Conservation (phyloP, 2,329 filamentous ascomycete genomes). For the Penicillium palitans region DNA sequence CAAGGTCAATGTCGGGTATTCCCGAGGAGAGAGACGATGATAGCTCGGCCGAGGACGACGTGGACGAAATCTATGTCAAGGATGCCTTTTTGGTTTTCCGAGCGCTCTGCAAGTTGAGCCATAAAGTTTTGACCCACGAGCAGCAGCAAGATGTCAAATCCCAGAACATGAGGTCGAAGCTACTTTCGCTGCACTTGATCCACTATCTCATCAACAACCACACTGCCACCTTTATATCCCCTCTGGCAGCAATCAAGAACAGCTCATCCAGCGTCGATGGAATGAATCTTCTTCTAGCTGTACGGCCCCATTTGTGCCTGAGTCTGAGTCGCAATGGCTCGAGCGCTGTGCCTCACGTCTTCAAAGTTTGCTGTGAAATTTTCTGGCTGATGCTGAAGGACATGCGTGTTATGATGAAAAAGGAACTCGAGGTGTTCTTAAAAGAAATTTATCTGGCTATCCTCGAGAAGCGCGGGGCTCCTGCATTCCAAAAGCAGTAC, state of each 20-base stretch:
- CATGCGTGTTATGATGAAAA: slow-evolving; percentile 93
- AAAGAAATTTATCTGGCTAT: slow-evolving; percentile 97
- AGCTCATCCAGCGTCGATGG: slow-evolving; percentile 79
- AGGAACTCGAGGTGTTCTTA: slow-evolving; percentile 96
- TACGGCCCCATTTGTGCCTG: slow-evolving; percentile 95
- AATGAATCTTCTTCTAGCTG: slow-evolving; percentile 87
- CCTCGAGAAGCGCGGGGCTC: slow-evolving; percentile 81
- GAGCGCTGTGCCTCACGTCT: slow-evolving; percentile 86
- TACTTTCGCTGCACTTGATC: slow-evolving; percentile 92
- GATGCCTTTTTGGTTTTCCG: slow-evolving; percentile 97
- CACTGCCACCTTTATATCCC: slow-evolving; percentile 84
- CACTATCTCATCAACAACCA: slow-evolving; percentile 95
- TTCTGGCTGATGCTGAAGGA: slow-evolving; percentile 97
- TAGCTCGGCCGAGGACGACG: slow-evolving; percentile 58
- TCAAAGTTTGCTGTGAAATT: slow-evolving; percentile 94
- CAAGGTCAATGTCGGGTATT: slow-evolving; percentile 42
- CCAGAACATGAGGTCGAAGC: slow-evolving; percentile 95
- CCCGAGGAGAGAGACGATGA: slow-evolving; percentile 44
- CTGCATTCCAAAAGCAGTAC: slow-evolving; percentile 86
- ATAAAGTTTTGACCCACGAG: slow-evolving; percentile 83
- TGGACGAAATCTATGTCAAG: slow-evolving; percentile 95
- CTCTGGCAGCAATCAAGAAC: slow-evolving; percentile 86
- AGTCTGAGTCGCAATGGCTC: slow-evolving; percentile 94
- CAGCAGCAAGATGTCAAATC: slow-evolving; percentile 90
- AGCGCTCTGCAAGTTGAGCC: slow-evolving; percentile 96